Percentiles rank a stretch among this genome's conserved stretches.
phyloP scores from a whole-genome alignment of 2,329 filamentous ascomycete genomes.

The Lomentospora prolificans region DNA sequence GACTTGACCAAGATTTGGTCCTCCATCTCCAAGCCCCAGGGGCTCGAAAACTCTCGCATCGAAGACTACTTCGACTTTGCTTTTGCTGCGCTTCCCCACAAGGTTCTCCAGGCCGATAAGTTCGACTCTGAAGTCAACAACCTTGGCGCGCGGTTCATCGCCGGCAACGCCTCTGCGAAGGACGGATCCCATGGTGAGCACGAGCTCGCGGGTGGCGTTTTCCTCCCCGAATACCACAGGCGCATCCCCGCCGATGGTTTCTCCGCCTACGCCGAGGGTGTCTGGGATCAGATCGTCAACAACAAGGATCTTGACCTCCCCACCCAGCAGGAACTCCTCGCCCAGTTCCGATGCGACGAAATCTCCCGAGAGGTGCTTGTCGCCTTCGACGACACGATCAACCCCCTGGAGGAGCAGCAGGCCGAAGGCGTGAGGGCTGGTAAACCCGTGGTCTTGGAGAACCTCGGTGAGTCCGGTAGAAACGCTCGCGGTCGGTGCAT shows the following conservation, averaged over 20 bases:
- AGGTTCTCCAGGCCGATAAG: slow-evolving; percentile 88
- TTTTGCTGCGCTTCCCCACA: slow-evolving; percentile 91
- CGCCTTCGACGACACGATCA: slow-evolving; percentile 71
- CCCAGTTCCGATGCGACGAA: slow-evolving; percentile 96
- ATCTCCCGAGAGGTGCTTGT: slow-evolving; percentile 83
- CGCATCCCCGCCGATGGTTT: slow-evolving; percentile 97
- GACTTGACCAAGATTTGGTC: slow-evolving; percentile 90
- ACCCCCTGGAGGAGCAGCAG: slow-evolving; percentile 79
- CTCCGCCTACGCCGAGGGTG: slow-evolving; percentile 80
- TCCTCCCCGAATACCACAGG: slow-evolving; percentile 89
- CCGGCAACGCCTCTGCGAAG: slow-evolving; percentile 65
- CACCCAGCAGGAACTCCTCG: slow-evolving; percentile 91
- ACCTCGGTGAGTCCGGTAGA: slow-evolving; percentile 66
- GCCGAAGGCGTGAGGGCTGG: slow-evolving; percentile 65
- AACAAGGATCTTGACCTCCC: slow-evolving; percentile 97
- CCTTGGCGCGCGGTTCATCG: slow-evolving; percentile 70
- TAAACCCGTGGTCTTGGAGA: slow-evolving; percentile 59
- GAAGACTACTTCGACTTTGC: slow-evolving; percentile 99
- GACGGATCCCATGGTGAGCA: slow-evolving; percentile 55
- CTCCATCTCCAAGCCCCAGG: slow-evolving; percentile 80
- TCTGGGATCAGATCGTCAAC: slow-evolving; percentile 98
- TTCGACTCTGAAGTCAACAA: slow-evolving; percentile 73
- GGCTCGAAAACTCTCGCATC: slow-evolving; percentile 79
- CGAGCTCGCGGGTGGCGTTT: slow-evolving; percentile 67
- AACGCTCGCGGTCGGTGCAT: slow-evolving; percentile 62